Base-by-base conservation (phyloP, 179 eudicot species). In the Beta macrorhiza region DNA sequence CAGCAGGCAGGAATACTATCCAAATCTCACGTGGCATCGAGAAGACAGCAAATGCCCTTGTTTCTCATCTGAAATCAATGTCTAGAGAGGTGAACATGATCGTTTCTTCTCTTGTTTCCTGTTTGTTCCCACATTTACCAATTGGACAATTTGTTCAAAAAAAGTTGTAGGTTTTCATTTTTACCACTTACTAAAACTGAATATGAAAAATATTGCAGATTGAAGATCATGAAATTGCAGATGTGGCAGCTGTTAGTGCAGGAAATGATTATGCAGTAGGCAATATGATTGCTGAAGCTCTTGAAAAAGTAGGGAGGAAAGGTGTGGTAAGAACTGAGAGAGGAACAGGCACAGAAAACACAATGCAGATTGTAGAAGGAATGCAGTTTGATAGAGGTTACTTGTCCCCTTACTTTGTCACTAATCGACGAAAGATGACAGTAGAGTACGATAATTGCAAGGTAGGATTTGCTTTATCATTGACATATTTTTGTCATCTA, bases 321-420 rank as follows among this genome's bases (percentile, higher is more conserved):
- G 98, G 99, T 12, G 87, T 92, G 1, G 88, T 93, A 29, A 91
- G 90, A 57, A 86, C 89, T 56, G 91, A 92, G 78, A 90, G 87
- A 89, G 91, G 92, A 57, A 80, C 86, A 68, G 80, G 87, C 77
- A 85, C 93, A 22, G 96, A 90, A 79, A 94, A 84, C 76, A 82
- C 79, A 79, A 82, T 96, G 22, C 83, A 91, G 79, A 80, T 92
- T 51, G 97, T 91, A 29, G 94, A 96, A 87, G 98, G 98, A 72
- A 96, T 96, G 98, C 93, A 93, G 72, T 93, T 92, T 83, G 98
- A 96, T 81, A 92, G 97, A 20, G 99, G 99, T 68, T 95, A 85
- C 76, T 79, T 96, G 80, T 92, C 98, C 58, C 91, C 89, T 5
- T 92, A 91, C 80, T 92, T 93, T 81, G 93, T 92, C 49, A 96